Conservation (phyloP, 768 basidiomycete genomes). For the Leccinum uliginosum region DNA sequence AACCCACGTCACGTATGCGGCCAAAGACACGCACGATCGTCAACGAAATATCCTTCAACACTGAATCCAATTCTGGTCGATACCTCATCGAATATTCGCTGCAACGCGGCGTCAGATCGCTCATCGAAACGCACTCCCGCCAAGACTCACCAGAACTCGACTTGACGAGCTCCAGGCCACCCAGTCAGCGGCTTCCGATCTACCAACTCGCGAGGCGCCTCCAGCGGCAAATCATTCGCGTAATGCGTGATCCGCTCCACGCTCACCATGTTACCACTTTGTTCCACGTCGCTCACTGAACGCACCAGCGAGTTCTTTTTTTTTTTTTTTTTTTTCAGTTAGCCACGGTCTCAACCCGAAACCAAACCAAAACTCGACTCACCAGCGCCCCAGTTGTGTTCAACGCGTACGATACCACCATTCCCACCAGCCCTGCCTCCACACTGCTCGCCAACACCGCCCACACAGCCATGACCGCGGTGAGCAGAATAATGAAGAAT, state of each 20-base stretch:
- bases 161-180: slow-evolving; percentile 74
- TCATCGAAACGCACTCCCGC: not conserved
- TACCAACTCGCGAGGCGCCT: slow-evolving; percentile 55
- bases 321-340: not conserved
- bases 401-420: slow-evolving; percentile 81
- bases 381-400: slow-evolving; percentile 82
- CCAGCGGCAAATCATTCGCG: slow-evolving; percentile 54
- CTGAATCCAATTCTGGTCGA: slow-evolving; percentile 72
- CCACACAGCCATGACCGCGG: slow-evolving; percentile 60
- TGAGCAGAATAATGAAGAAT: slow-evolving; percentile 74
- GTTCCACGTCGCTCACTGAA: slow-evolving; percentile 83
- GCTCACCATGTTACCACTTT: slow-evolving; percentile 85
- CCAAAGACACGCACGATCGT: slow-evolving; percentile 46
- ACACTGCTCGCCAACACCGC: slow-evolving; percentile 72
- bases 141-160: slow-evolving; percentile 63
- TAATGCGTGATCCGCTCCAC: slow-evolving; percentile 87
- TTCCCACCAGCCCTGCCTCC: slow-evolving; percentile 74
- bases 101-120: not conserved
- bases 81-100: slow-evolving; percentile 77
- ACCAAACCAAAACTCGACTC: slow-evolving; percentile 14
- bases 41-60: slow-evolving; percentile 72
- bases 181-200: slow-evolving; percentile 45
- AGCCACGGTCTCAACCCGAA: too few species aligned
- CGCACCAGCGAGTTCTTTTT: slow-evolving; percentile 87
- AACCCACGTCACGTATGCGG: not conserved